Evolutionary conservation across 23 red algal genomes (phyloP).

Genomic region (Gracilaria domingensis): DNA sequence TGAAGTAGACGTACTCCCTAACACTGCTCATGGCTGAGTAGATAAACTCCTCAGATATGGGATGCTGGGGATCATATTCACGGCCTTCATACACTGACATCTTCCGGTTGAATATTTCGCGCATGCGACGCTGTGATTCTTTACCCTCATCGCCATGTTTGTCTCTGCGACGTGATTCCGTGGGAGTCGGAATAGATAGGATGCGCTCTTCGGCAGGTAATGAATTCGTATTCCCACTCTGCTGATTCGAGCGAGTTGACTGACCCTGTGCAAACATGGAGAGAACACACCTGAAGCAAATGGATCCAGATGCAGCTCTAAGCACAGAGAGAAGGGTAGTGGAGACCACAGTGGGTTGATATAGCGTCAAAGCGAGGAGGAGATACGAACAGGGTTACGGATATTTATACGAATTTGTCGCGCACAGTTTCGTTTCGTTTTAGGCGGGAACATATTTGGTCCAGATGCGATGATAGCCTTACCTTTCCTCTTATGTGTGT

Average conservation of each 20-base stretch:
- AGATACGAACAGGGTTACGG: background rate
- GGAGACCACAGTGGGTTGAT: too few species aligned
- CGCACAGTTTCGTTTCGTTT: too few species aligned
- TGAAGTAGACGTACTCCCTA: background rate
- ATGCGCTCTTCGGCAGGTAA: background rate
- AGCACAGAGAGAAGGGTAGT: too few species aligned
- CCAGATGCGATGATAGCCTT: too few species aligned
- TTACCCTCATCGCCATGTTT: background rate
- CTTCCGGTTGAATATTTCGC: slow-evolving; percentile 35
- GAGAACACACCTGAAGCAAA: too few species aligned
- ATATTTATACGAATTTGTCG: background rate
- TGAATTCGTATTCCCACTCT: background rate
- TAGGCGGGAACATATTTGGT: background rate
- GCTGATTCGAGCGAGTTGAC: too few species aligned
- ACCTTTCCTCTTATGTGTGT: too few species aligned
- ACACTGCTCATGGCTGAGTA: background rate
- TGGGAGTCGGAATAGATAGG: background rate
- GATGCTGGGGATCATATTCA: slow-evolving; percentile 2
- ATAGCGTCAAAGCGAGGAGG: too few species aligned
- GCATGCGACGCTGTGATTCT: background rate
- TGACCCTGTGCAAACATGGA: too few species aligned
- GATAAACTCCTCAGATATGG: background rate
- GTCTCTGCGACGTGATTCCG: background rate
- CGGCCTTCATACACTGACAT: background rate
- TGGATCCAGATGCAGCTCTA: too few species aligned